Percentiles rank a stretch among this genome's conserved stretches.
Evolutionary conservation across 805 yeast genomes (phyloP).

Genomic region (Schwanniomyces polymorphus): DNA sequence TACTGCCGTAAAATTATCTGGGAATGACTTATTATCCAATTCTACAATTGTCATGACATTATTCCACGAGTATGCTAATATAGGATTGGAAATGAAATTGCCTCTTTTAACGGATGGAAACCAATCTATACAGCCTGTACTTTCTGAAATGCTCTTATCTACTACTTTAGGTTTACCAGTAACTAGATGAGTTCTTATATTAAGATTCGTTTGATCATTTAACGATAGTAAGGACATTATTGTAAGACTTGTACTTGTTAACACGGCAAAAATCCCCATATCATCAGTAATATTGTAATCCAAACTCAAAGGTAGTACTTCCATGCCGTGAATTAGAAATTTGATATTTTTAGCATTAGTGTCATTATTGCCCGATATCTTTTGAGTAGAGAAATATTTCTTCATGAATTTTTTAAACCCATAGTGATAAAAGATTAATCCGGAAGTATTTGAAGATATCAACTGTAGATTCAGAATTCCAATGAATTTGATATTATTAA

Average conservation of each 20-base stretch:
- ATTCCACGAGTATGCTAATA: slow-evolving; percentile 71
- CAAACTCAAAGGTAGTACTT: slow-evolving; percentile 62
- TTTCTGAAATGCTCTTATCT: slow-evolving; percentile 12
- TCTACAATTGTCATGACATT: slow-evolving; percentile 58
- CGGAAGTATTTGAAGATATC: slow-evolving; percentile 33
- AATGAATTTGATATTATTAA: slow-evolving; percentile 25
- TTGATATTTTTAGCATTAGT: slow-evolving; percentile 15
- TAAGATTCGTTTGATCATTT: slow-evolving; percentile 22
- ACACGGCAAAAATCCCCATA: slow-evolving; percentile 59
- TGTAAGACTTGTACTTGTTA: slow-evolving; percentile 50
- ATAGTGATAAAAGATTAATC: slow-evolving; percentile 60
- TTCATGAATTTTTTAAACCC: slow-evolving; percentile 60
- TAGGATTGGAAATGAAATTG: slow-evolving; percentile 28
- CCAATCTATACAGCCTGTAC: slow-evolving; percentile 59
- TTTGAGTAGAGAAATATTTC: slow-evolving; percentile 44
- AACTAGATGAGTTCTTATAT: slow-evolving; percentile 51
- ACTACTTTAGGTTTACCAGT: slow-evolving; percentile 46
- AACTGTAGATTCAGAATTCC: slow-evolving; percentile 27
- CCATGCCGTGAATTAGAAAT: slow-evolving; percentile 28
- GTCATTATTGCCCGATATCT: slow-evolving; percentile 50
- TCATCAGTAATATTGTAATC: slow-evolving; percentile 53
- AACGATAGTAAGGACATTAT: slow-evolving; percentile 56
- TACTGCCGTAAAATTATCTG: slow-evolving; percentile 22
- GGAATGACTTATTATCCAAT: slow-evolving; percentile 37
- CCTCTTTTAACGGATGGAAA: slow-evolving; percentile 49